Percentiles rank a stretch among this genome's conserved stretches.
Evolutionary conservation across 2,329 filamentous ascomycete species (phyloP).

Genomic region (Nemania sp.): DNA sequence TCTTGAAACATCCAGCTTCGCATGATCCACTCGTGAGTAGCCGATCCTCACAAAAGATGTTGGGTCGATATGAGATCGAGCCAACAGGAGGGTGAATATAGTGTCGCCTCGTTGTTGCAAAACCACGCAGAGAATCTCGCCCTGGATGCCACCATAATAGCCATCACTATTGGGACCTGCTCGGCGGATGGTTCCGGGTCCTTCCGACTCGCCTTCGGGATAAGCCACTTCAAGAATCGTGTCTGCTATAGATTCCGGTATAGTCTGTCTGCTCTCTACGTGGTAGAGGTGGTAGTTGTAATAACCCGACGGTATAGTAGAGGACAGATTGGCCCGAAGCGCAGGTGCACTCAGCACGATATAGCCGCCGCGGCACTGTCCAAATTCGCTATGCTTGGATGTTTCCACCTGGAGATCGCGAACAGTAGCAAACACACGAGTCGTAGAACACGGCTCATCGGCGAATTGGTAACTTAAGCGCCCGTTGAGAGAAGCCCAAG

Average conservation of each 20-base stretch:
- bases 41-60: neutral
- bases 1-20: neutral
- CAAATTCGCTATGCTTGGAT: neutral
- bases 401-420: neutral
- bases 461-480: neutral
- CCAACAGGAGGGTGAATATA: neutral
- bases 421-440: neutral
- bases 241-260: slow-evolving; percentile 1
- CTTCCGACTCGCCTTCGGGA: neutral
- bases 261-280: neutral
- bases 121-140: slow-evolving; percentile 3
- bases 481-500: slow-evolving; percentile 8
- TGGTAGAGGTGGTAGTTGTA: slow-evolving; percentile 3
- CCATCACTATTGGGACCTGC: neutral
- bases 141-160: neutral
- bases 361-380: neutral
- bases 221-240: neutral
- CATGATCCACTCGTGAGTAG: neutral
- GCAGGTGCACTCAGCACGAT: slow-evolving; percentile 2
- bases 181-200: neutral
- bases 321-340: neutral
- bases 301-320: neutral
- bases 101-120: slow-evolving; percentile 1
- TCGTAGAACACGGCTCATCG: neutral
- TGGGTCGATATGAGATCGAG: neutral